Evolutionary conservation across 345 rosid species (phyloP), one percentile per base, ranked within the genome.

Genomic region (Laguncularia racemosa): DNA sequence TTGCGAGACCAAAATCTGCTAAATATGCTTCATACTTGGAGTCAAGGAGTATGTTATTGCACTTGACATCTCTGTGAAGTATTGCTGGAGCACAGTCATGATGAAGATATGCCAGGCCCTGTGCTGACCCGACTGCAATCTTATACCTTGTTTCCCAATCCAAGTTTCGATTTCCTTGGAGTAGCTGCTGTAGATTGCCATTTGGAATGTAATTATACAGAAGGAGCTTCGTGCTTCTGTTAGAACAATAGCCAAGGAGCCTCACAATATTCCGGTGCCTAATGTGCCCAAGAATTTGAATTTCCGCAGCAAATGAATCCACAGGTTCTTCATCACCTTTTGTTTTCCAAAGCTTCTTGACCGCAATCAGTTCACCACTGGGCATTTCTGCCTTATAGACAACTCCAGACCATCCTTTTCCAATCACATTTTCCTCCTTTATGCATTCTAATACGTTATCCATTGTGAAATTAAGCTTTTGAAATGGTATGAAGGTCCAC

Each of bases 401-500:
- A 16, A 86, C 59, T 13, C 99, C 99, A 0, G 99, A 93, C 63
- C 95, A 89, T 12, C 99, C 97, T 80, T 93, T 86, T 13, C 99
- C 99, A 28, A 93, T 82, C 58, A 84, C 81, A 69, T 93, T 93
- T 55, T 93, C 97, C 44, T 86, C 96, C 55, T 75, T 71, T 48
- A 93, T 73, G 74, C 86, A 82, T 17, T 79, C 81, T 45, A 93
- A 69, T 57, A 93, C 83, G 80, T 81, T 89, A 59, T 86, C 86
- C 26, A 86, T 76, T 48, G 81, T 78, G 61, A 86, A 84, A 61
- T 68, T 75, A 46, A 86, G 83, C 71, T 86, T 89, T 53, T 89
- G 95, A 60, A 93, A 93, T 16, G 99, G 99, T 54, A 89, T 93
- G 73, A 89, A 93, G 2, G 97, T 86, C 97, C 96, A 93, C 3